Evolutionary conservation across 805 yeast genomes (phyloP).

Genomic region (Saturnispora sanitii): DNA sequence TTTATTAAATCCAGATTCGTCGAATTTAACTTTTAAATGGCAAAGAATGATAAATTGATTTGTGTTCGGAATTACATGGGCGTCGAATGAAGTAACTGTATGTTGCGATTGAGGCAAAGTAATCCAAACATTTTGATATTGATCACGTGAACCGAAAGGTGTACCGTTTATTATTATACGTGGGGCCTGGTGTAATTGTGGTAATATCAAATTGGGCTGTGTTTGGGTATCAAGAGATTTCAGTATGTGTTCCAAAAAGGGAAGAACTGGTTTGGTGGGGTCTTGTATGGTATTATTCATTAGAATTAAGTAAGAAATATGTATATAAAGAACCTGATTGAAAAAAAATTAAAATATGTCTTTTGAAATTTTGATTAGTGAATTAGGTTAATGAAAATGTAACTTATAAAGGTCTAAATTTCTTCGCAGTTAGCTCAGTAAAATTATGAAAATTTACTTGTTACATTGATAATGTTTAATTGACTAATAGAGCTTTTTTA

Average conservation of each 20-base stretch:
- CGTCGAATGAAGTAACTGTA: slow-evolving; percentile 51
- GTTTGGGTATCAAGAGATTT: slow-evolving; percentile 21
- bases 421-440: too few species aligned
- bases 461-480: too few species aligned
- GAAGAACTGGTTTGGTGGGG: slow-evolving; percentile 3
- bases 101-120: slow-evolving; percentile 50
- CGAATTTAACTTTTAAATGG: slow-evolving; percentile 56
- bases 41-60: slow-evolving; percentile 31
- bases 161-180: slow-evolving; percentile 52
- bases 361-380: too few species aligned
- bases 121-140: slow-evolving; percentile 53
- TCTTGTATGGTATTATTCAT: not conserved
- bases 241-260: slow-evolving; percentile 16
- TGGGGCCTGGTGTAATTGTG: slow-evolving; percentile 40
- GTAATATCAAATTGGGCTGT: slow-evolving; percentile 24
- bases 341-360: too few species aligned
- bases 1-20: slow-evolving; percentile 63
- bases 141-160: slow-evolving; percentile 41
- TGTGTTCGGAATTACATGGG: slow-evolving; percentile 50
- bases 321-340: too few species aligned
- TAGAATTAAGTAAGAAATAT: not conserved
- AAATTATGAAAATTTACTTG: too few species aligned
- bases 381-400: too few species aligned
- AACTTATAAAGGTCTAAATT: too few species aligned
- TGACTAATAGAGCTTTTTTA: too few species aligned